Conservation (phyloP, 2,329 filamentous ascomycete species). For the Epichloe scottii region DNA sequence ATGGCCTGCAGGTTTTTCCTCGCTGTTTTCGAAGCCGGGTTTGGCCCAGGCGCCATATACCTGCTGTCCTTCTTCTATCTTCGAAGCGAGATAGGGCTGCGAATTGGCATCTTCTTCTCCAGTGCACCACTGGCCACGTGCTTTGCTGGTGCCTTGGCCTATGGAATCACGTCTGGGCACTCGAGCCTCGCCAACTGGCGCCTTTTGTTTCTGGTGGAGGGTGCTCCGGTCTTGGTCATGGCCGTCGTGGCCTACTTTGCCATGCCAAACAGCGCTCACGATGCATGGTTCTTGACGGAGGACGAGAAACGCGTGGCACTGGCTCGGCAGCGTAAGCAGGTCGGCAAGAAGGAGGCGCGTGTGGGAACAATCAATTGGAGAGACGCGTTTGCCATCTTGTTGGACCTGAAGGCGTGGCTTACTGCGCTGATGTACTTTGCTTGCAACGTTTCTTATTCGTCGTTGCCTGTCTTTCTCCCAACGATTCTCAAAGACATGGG, state of each 20-base stretch:
- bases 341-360: background rate
- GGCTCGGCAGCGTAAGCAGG: slow-evolving; percentile 5
- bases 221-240: slow-evolving; percentile 20
- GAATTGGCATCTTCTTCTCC: slow-evolving; percentile 31
- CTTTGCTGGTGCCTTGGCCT: slow-evolving; percentile 53
- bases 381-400: slow-evolving; percentile 18
- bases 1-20: slow-evolving; percentile 30
- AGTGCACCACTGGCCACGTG: slow-evolving; percentile 53
- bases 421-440: slow-evolving; percentile 9
- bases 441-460: slow-evolving; percentile 22
- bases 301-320: slow-evolving; percentile 9
- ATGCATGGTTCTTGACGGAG: slow-evolving; percentile 9
- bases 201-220: slow-evolving; percentile 46
- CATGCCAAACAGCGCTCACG: slow-evolving; percentile 12
- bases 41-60: slow-evolving; percentile 20
- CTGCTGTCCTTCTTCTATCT: slow-evolving; percentile 24
- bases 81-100: slow-evolving; percentile 20
- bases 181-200: slow-evolving; percentile 49
- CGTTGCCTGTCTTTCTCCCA: slow-evolving; percentile 11
- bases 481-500: slow-evolving; percentile 12
- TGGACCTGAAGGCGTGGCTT: slow-evolving; percentile 23
- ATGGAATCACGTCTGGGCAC: slow-evolving; percentile 48
- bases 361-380: slow-evolving; percentile 9
- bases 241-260: slow-evolving; percentile 17
- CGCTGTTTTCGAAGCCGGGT: slow-evolving; percentile 20